Evolutionary conservation across 2,329 filamentous ascomycete species (phyloP), one percentile per base, ranked within the genome.

Genomic region (Alternaria brassicae): DNA sequence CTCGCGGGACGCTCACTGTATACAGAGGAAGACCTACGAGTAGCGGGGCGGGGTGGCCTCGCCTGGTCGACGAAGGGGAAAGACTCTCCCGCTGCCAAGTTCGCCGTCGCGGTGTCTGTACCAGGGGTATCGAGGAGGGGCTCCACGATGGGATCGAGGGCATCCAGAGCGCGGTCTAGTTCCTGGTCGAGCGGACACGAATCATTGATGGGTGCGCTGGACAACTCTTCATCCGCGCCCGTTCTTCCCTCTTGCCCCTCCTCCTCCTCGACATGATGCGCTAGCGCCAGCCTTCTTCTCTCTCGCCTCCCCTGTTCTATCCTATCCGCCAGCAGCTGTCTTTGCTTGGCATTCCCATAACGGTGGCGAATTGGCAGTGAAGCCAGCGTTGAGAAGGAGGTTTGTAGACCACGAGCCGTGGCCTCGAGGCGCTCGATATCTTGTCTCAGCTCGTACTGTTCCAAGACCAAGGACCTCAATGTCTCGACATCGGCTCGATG

Each of bases 401-500:
- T 10, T 9, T 28, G 28, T 23, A 48, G 4, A n/a, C 28, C 44
- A 48, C 40, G 48, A 25, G 34, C 5, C 21, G 34, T 12, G 3
- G n/a, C 34, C 17, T 45, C 49, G 2, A 58, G 49, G 21, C 55
- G 49, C 41, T 48, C 55, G 3, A 58, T 30, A 28, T 58, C 49
- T 15, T 34, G 41, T 23, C 34, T 41, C 55, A 58, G 39, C 39
- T 58, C 55, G 41, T 51, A 45, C 15, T 47, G 50, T 12, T 8
- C 32, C 0, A 53, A 3, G 23, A 58, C 19, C 12, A 30, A 23
- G 10, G 32, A 40, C 10, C 48, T 41, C 25, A 57, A 17, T 4
- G 27, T 15, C 1, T 32, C 30, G 2, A 39, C 8, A 15, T 36
- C 10, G 23, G 17, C 27, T 19, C 19, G 15, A 30, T 23, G 3